Percentiles rank a stretch among this genome's conserved stretches.
Conservation (phyloP, 2,329 filamentous ascomycete species). For the Arachnomyces sp. region DNA sequence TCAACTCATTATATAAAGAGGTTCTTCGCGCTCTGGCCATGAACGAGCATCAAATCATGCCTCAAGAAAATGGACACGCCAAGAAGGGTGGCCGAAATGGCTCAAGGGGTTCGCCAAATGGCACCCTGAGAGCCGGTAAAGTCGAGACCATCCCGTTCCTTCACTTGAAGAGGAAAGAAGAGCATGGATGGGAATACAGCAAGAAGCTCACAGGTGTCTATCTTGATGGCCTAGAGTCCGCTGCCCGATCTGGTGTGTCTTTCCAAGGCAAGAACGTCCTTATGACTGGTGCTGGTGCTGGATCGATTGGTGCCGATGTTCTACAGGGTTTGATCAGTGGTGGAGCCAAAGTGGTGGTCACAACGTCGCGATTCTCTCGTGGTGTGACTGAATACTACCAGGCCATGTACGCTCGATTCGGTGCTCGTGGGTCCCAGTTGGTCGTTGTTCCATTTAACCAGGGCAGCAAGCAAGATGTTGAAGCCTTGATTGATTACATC, state of each 20-base stretch:
- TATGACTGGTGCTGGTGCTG: slow-evolving; percentile 96
- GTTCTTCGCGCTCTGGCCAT: slow-evolving; percentile 90
- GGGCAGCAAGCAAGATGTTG: slow-evolving; percentile 94
- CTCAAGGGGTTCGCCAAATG: slow-evolving; percentile 33
- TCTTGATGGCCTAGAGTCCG: slow-evolving; percentile 82
- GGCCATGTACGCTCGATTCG: slow-evolving; percentile 92
- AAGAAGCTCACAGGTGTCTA: slow-evolving; percentile 95
- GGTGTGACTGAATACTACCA: slow-evolving; percentile 99
- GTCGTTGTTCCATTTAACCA: slow-evolving; percentile 99
- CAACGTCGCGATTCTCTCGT: slow-evolving; percentile 90
- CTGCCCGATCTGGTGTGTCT: slow-evolving; percentile 76
- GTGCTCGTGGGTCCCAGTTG: slow-evolving; percentile 87
- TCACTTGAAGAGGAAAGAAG: slow-evolving; percentile 91
- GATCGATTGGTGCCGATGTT: slow-evolving; percentile 95
- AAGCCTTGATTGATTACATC: slow-evolving; percentile 89
- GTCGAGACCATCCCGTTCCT: slow-evolving; percentile 96
- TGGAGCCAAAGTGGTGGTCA: slow-evolving; percentile 93
- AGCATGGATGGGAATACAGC: slow-evolving; percentile 97
- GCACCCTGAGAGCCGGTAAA: slow-evolving; percentile 66
- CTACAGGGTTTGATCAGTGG: slow-evolving; percentile 92
- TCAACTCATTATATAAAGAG: slow-evolving; percentile 89
- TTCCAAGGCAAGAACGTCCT: slow-evolving; percentile 93
- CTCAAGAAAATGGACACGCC: slow-evolving; percentile 63
- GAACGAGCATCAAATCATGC: slow-evolving; percentile 97
- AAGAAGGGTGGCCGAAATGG: slow-evolving; percentile 50